A percentile compares a stretch with the other conserved stretches of the same genome.
Evolutionary conservation across 225 moss, liverwort and hornwort genomes (phyloP).

Genomic region (Rhytidiadelphus loreus): DNA sequence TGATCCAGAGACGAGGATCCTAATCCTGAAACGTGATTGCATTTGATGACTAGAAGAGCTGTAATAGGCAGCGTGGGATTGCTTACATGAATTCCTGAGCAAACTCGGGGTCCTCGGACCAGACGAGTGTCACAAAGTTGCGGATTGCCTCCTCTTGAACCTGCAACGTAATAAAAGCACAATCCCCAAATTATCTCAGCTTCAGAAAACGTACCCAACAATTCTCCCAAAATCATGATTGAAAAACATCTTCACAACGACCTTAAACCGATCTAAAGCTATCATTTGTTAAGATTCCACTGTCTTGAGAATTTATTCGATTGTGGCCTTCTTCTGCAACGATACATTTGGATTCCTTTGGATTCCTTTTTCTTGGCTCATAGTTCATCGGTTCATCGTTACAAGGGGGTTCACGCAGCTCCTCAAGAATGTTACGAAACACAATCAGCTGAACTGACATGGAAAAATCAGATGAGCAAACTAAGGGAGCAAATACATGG

Average conservation of each 20-base stretch:
- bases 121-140: not conserved
- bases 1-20: not conserved
- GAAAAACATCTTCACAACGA: not conserved
- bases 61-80: not conserved
- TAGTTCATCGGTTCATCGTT: not conserved
- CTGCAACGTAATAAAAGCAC: not conserved
- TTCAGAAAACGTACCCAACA: not conserved
- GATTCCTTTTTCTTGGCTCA: not conserved
- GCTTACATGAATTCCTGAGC: not conserved
- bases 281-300: not conserved
- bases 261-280: too few species aligned
- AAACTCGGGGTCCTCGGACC: slow-evolving; percentile 4
- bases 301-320: not conserved
- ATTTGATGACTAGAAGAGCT: not conserved
- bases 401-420: not conserved
- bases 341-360: too few species aligned
- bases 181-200: not conserved
- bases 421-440: not conserved
- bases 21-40: not conserved
- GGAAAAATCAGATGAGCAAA: not conserved
- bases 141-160: not conserved
- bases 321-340: not conserved
- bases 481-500: not conserved
- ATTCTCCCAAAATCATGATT: not conserved
- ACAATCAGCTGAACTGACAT: not conserved